phyloP scores from a whole-genome alignment of 805 yeast genomes.

The Vanderwaltozyma tropicalis region DNA sequence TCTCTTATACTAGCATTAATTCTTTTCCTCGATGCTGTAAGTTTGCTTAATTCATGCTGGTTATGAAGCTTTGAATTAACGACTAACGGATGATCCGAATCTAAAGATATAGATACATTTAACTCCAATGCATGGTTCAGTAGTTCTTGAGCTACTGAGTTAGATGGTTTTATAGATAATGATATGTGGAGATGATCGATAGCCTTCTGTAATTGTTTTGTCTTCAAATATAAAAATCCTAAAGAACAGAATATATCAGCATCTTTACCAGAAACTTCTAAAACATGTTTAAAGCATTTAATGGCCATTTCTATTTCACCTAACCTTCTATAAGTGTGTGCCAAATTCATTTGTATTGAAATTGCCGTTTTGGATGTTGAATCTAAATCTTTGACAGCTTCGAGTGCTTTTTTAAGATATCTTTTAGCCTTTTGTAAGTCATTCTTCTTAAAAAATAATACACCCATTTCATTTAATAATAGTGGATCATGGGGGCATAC shows the following conservation, averaged over 20 bases:
- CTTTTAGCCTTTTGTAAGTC: slow-evolving; percentile 60
- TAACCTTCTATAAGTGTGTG: slow-evolving; percentile 72
- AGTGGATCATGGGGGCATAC: slow-evolving; percentile 82
- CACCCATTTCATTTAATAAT: slow-evolving; percentile 85
- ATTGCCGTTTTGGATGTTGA: slow-evolving; percentile 77
- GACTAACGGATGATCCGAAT: slow-evolving; percentile 24
- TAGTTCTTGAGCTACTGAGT: slow-evolving; percentile 75
- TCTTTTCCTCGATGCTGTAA: background rate
- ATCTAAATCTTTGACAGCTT: slow-evolving; percentile 55
- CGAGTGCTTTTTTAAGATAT: slow-evolving; percentile 59
- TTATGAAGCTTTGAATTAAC: slow-evolving; percentile 11
- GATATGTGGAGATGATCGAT: slow-evolving; percentile 74
- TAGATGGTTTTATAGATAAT: slow-evolving; percentile 64
- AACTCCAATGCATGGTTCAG: slow-evolving; percentile 67
- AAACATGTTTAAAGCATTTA: slow-evolving; percentile 64
- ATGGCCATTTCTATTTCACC: slow-evolving; percentile 57
- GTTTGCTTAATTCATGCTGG: background rate
- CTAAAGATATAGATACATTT: slow-evolving; percentile 30
- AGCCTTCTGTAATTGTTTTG: slow-evolving; percentile 54
- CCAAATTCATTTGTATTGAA: slow-evolving; percentile 76
- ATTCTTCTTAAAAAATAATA: slow-evolving; percentile 68
- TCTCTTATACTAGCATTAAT: too few species aligned
- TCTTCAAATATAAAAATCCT: slow-evolving; percentile 70
- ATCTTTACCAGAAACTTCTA: slow-evolving; percentile 58
- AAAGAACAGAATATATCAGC: slow-evolving; percentile 72